These are phyloP conservation scores for Phytophthora fragariae DNA, from an alignment of 352 stramenopile species.

Conservation along the genomic window DNA sequence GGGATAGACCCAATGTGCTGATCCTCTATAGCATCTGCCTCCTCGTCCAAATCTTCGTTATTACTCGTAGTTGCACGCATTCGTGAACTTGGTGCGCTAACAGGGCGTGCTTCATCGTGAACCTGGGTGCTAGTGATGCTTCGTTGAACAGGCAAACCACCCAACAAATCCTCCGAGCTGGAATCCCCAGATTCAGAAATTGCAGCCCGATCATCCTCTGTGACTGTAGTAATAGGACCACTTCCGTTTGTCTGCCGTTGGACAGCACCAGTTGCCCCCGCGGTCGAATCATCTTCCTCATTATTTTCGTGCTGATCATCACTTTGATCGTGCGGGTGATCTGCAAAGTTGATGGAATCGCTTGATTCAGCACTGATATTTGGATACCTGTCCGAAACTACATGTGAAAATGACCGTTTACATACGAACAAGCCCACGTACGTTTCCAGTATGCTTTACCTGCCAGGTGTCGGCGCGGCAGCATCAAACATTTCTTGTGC, in stretches of 20 bases:
- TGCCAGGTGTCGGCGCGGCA: neutral
- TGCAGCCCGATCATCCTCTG: neutral
- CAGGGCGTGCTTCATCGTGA: constrained; percentile 15
- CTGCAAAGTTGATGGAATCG: constrained; percentile 2
- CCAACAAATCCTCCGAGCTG: neutral
- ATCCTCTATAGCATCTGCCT: constrained; percentile 6
- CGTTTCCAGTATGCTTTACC: neutral
- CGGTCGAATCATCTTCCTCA: constrained; percentile 3
- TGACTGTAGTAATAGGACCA: neutral
- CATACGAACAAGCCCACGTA: neutral
- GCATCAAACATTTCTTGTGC: constrained; percentile 68
- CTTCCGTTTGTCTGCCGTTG: constrained; percentile 6
- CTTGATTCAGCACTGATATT: constrained; percentile 4
- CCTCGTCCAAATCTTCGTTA: constrained; percentile 10
- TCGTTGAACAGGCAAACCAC: neutral
- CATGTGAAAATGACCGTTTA: constrained; percentile 6
- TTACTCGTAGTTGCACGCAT: constrained; percentile 1
- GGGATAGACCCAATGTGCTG: constrained; percentile 2
- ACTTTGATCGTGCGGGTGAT: neutral
- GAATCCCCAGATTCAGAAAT: constrained; percentile 11
- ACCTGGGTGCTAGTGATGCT: neutral
- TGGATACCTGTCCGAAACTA: constrained; percentile 3
- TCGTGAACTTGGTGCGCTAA: constrained; percentile 18
- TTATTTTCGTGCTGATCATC: constrained; percentile 5
- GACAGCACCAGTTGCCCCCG: neutral